Percentiles rank a stretch among this genome's conserved stretches.
These are phyloP conservation scores for Arthrobotrys musiformis DNA, from an alignment of 2,329 filamentous ascomycete species.

Conservation along the genomic window DNA sequence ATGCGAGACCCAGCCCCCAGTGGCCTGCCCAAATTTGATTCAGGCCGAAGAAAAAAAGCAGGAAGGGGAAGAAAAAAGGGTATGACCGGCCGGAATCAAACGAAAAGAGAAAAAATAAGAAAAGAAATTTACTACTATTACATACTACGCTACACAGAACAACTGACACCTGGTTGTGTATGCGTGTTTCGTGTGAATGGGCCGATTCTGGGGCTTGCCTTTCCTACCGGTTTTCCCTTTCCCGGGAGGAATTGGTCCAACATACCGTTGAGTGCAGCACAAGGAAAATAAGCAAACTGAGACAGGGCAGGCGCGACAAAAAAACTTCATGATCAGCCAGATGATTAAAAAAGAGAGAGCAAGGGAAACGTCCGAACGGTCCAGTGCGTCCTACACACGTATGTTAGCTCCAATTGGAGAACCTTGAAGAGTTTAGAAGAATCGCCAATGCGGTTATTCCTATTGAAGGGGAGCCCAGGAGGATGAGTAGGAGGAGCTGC, in stretches of 20 bases:
- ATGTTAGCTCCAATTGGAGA: conserved; percentile 9
- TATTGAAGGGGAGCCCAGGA: conserved; percentile 1
- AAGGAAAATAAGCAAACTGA: conserved; percentile 53
- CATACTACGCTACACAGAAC: neutral
- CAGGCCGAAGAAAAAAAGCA: neutral
- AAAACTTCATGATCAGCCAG: conserved; percentile 24
- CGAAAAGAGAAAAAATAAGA: conserved; percentile 1
- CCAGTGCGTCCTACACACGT: conserved; percentile 36
- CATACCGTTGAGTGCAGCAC: no score
- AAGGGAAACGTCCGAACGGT: conserved; percentile 20
- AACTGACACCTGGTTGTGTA: conserved; percentile 1
- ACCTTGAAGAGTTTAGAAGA: neutral
- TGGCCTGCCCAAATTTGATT: conserved; percentile 54
- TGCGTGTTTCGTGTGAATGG: conserved; percentile 54
- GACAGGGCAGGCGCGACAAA: conserved; percentile 25
- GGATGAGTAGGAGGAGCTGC: neutral
- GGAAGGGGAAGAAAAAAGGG: conserved; percentile 23
- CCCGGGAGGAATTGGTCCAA: no score
- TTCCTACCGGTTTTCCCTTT: conserved; percentile 22
- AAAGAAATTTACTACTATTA: conserved; percentile 22
- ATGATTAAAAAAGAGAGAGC: neutral
- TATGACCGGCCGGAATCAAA: conserved; percentile 1
- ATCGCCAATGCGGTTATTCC: conserved; percentile 13
- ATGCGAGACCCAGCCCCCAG: conserved; percentile 29
- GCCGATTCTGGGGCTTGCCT: conserved; percentile 51